Conservation (phyloP, 345 rosid genomes). For the Acer campestre region DNA sequence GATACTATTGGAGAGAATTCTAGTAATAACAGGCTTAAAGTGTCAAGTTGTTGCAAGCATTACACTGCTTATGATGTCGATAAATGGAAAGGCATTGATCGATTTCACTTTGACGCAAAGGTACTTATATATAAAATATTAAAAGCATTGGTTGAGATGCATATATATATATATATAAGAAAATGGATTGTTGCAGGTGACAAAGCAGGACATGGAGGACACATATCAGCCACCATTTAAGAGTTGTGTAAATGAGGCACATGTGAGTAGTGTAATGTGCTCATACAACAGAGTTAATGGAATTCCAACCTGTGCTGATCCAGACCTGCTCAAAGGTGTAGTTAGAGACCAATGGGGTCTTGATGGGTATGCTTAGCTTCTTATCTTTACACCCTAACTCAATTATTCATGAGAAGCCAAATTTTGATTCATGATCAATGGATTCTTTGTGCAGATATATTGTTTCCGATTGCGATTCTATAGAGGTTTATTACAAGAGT, state of each 20-base stretch:
- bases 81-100: slow-evolving; percentile 38
- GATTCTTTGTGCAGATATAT: slow-evolving; percentile 40
- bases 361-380: slow-evolving; percentile 30
- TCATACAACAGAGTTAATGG: slow-evolving; percentile 51
- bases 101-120: slow-evolving; percentile 44
- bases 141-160: too few species aligned
- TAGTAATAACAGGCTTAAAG: slow-evolving; percentile 30
- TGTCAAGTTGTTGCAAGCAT: slow-evolving; percentile 51
- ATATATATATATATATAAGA: neutral
- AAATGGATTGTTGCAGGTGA: slow-evolving; percentile 32
- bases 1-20: slow-evolving; percentile 11
- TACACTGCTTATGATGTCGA: slow-evolving; percentile 53
- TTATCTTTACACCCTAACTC: neutral
- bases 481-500: slow-evolving; percentile 35
- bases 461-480: slow-evolving; percentile 69
- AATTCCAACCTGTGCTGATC: slow-evolving; percentile 43
- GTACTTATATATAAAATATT: slow-evolving; percentile 8
- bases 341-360: slow-evolving; percentile 46
- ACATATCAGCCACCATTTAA: slow-evolving; percentile 51
- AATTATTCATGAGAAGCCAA: neutral
- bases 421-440: neutral
- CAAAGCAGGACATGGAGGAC: slow-evolving; percentile 46
- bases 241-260: slow-evolving; percentile 43
- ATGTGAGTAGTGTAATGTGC: slow-evolving; percentile 47
- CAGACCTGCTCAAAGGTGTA: slow-evolving; percentile 35